A percentile compares a stretch with the other conserved stretches of the same genome.
Evolutionary conservation across 2,329 filamentous ascomycete species (phyloP).

Genomic region (Ophiostoma piceae): DNA sequence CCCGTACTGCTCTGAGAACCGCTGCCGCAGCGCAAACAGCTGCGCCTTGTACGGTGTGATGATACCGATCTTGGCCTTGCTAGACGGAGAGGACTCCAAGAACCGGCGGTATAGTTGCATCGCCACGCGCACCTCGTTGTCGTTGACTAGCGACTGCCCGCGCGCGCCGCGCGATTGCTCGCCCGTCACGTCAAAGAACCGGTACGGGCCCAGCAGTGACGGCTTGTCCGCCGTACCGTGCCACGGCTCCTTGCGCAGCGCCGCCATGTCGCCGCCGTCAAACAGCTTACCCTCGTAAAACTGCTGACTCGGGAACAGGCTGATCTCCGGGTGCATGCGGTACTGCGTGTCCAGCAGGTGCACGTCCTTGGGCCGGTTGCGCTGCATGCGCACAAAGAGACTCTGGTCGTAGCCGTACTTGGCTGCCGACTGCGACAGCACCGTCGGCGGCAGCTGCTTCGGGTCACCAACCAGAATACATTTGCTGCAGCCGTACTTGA

Average conservation of each 20-base stretch:
- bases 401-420: constrained; percentile 95
- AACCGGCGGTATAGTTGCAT: constrained; percentile 79
- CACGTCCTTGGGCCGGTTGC: constrained; percentile 79
- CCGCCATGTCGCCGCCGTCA: constrained; percentile 78
- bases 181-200: constrained; percentile 94
- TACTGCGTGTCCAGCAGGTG: constrained; percentile 97
- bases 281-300: constrained; percentile 88
- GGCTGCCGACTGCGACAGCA: constrained; percentile 87
- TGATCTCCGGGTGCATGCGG: constrained; percentile 98
- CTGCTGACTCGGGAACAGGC: constrained; percentile 77
- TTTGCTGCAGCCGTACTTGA: constrained; percentile 96
- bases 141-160: constrained; percentile 86
- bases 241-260: constrained; percentile 74
- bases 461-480: constrained; percentile 97
- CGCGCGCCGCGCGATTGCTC: constrained; percentile 73
- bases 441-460: constrained; percentile 92
- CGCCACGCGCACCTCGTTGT: constrained; percentile 79
- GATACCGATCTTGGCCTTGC: constrained; percentile 74
- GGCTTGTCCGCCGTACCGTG: constrained; percentile 57
- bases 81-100: constrained; percentile 32
- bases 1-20: constrained; percentile 69
- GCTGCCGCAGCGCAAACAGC: constrained; percentile 68
- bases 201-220: constrained; percentile 75
- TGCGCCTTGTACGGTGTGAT: constrained; percentile 98
- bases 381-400: constrained; percentile 97